Evolutionary conservation across 768 basidiomycete genomes (phyloP), one percentile per base, ranked within the genome.

Genomic region (Nidularia pulvinata): DNA sequence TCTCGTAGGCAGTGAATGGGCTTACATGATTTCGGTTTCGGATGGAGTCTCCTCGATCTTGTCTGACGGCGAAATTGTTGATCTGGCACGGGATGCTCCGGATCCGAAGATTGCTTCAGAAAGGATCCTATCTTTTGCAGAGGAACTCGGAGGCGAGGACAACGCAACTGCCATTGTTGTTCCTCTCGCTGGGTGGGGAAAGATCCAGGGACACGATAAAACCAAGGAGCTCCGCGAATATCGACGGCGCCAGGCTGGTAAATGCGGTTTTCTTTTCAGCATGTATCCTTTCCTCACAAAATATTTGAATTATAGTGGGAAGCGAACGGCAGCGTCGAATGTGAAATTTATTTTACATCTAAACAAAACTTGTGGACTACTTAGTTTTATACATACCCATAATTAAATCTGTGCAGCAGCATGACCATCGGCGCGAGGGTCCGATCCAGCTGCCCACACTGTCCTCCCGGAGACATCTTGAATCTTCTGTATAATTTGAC

Each of bases 381-480:
- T 7, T 39, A 39, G n/a, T 7, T 46, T 46, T 54, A 22, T 19
- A 30, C 32, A 45, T 22, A 19, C 9, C 53, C 37, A 25, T 37
- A 51, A 46, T 72, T 68, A 95, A 50, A 95, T 93, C 64, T 97
- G 93, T 14, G 88, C 84, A 16, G 81, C 84, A 35, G 93, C 95
- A 63, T 93, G 89, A 11, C 95, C 95, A 67, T 96, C 95, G 14
- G 82, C 90, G 35, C 95, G 83, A 53, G 82, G 83, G 68, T 99
- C 97, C 4, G 90, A 93, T 5, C 95, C 96, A 22, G 92, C 96
- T 1, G 91, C 95, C 97, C 97, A 98, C 4, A 95, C 89, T n/a
- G 80, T 73, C 65, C 71, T 75, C 11, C 92, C 91, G 32, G 84
- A 83, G 46, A 70, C 71, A 64, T 88, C 81, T 6, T 78, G 72